These are phyloP conservation scores for Hydnum rufescens DNA, from an alignment of 768 basidiomycete species.

Conservation along the genomic window DNA sequence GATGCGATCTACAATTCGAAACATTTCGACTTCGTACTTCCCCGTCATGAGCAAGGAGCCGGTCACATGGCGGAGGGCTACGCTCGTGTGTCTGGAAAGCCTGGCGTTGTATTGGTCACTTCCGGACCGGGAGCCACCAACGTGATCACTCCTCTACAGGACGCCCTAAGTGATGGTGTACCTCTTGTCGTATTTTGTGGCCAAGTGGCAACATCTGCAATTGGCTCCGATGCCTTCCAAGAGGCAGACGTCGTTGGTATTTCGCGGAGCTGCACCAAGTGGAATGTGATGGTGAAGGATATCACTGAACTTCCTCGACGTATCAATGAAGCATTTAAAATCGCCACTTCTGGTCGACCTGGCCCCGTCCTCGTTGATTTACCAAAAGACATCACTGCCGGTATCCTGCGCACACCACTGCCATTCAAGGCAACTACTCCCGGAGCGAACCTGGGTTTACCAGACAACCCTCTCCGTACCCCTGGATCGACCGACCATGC, in stretches of 20 bases:
- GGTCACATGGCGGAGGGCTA: slow-evolving; percentile 99
- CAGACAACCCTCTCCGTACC: slow-evolving; percentile 48
- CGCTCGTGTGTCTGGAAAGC: slow-evolving; percentile 92
- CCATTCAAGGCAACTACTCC: slow-evolving; percentile 76
- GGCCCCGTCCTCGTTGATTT: slow-evolving; percentile 96
- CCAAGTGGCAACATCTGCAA: slow-evolving; percentile 97
- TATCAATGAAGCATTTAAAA: slow-evolving; percentile 99
- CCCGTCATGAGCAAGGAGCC: slow-evolving; percentile 93
- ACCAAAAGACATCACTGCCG: slow-evolving; percentile 96
- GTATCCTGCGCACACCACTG: slow-evolving; percentile 66
- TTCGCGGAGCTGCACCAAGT: slow-evolving; percentile 92
- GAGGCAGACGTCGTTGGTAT: slow-evolving; percentile 96
- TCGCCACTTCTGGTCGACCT: slow-evolving; percentile 89
- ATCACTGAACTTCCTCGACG: slow-evolving; percentile 83
- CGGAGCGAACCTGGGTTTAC: slow-evolving; percentile 51
- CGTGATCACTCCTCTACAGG: slow-evolving; percentile 95
- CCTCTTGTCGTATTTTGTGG: slow-evolving; percentile 92
- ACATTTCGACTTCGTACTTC: slow-evolving; percentile 88
- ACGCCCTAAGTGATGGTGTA: slow-evolving; percentile 83
- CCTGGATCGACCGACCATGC: slow-evolving; percentile 37
- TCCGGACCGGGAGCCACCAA: slow-evolving; percentile 97
- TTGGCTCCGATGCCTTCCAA: slow-evolving; percentile 98
- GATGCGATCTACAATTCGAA: slow-evolving; percentile 95
- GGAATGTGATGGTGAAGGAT: slow-evolving; percentile 99
- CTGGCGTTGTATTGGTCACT: slow-evolving; percentile 93